A percentile compares a stretch with the other conserved stretches of the same genome.
Evolutionary conservation across 345 rosid species (phyloP).

Genomic region (Linum lewisii): DNA sequence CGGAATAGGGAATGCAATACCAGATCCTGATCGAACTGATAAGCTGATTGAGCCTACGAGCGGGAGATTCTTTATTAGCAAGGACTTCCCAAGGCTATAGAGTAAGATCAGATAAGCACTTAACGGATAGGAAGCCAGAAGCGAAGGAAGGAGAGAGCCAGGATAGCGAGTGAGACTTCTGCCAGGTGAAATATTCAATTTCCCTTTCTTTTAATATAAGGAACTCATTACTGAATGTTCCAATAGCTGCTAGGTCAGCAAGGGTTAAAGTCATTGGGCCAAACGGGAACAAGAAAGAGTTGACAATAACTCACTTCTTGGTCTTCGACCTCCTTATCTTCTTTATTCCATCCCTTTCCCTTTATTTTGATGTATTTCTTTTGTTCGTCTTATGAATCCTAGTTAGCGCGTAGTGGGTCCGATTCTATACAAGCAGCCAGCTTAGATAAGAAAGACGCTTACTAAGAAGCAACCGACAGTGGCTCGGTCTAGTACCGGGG

Average conservation of each 20-base stretch:
- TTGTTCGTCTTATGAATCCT: conserved; percentile 1
- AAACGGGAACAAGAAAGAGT: background rate
- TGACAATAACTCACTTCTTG: conserved; percentile 1
- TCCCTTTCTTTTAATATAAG: background rate
- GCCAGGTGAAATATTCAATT: background rate
- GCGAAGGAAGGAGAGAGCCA: background rate
- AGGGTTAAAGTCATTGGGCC: conserved; percentile 1
- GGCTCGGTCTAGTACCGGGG: conserved; percentile 1
- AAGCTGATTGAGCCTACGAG: background rate
- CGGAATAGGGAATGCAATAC: background rate
- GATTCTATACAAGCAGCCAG: background rate
- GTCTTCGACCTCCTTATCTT: conserved; percentile 1
- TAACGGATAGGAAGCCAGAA: conserved; percentile 1
- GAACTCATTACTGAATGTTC: conserved; percentile 1
- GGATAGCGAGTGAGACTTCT: background rate
- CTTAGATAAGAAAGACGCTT: conserved; percentile 1
- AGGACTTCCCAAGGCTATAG: conserved; percentile 1
- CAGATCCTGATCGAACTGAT: background rate
- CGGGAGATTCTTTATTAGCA: background rate
- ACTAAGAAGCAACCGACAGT: background rate
- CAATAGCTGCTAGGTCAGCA: background rate
- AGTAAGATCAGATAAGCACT: conserved; percentile 1
- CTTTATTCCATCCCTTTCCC: conserved; percentile 1
- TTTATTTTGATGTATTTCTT: background rate
- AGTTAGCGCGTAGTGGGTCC: conserved; percentile 1